Base-by-base conservation (phyloP, 495 filamentous ascomycete genomes). In the Chaetomidium leptoderma region DNA sequence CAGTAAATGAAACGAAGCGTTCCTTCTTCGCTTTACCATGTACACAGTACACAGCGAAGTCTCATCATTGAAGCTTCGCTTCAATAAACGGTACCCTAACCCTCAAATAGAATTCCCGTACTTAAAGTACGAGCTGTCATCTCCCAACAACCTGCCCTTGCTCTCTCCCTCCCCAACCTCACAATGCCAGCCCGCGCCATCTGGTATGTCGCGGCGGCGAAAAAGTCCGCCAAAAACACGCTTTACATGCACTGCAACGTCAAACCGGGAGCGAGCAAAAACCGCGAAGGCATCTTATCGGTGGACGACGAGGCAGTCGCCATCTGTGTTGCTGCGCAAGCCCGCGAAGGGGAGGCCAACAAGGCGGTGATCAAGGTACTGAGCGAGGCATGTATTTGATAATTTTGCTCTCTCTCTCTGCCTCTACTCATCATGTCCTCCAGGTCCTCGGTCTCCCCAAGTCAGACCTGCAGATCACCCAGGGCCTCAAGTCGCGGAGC, bases 271-370 rank as follows among this genome's bases (percentile, higher is more conserved):
- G 79, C 78, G 7, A 83, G 76, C 54, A 79, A 79, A n/a, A 71
- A 75, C 42, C 78, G 83, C 6, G 79, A 85, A 59, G 83, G 84
- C 3, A 74, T 88, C 23, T 68, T 71, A 11, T 71, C 71, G 1
- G 70, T 88, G 9, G 77, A 76, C 2, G 70, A 78, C 1, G 76
- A 83, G 7, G 69, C 70, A 11, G 75, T 89, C 53, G 80, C 85
- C 47, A 64, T 90, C 1, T 84, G 80, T 27, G 84, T 88, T 0
- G 66, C 85, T 3, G 85, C 83, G 0, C 83, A 77, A 45, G 79
- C 86, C 10, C 74, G 80, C 35, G 82, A 87, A 23, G 85, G 85
- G 2, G 83, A 86, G 66, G 82, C 85, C 4, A 90, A 90, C 61
- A 75, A 77, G 53, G 84, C 85, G 14, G 83, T 88, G 8, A 74